Base-by-base conservation (phyloP, 2,329 filamentous ascomycete species). In the Fusarium transvaalense region DNA sequence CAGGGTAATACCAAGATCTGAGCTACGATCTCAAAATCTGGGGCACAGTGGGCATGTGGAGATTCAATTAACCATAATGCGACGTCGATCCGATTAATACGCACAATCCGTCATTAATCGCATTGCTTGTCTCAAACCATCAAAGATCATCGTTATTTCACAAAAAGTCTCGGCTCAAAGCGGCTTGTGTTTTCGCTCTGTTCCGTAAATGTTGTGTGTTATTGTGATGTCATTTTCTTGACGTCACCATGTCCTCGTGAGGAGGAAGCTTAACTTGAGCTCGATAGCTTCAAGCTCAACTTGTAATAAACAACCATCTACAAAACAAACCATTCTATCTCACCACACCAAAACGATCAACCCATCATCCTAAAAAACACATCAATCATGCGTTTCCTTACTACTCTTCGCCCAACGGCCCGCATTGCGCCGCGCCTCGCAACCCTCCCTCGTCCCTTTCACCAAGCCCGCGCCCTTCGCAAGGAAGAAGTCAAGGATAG, bases 191-290 rank as follows among this genome's bases (percentile, higher is more conserved):
- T 37, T 37, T 47, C 41, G 10, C n/a, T 14, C 32, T 8, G 45
- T 46, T 27, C 37, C 52, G 51, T 21, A 29, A 21, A 2, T 25
- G 23, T 42, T 45, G 37, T 27, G 13, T 50, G 47, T 32, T 50
- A 2, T 15, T 25, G 57, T 71, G 68, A 71, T 71, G 69, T 71
- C 68, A 71, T 71, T n/a, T 19, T 32, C 39, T 69, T 71, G 69
- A 71, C 69, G 69, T 71, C 69, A 71, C 53, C 43, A 63, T 55
- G 6, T 21, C 32, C 6, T 56, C 6, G 10, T 34, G 23, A 47
- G n/a, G 35, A 63, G 32, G 45, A 17, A 50, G 56, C 61, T 68
- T 29, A 14, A 65, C 50, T 37, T 35, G 4, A 66, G 37, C 39
- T 66, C n/a, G 14, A 13, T 34, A 66, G 23, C 47, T 57, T 19